Base-by-base conservation (phyloP, 179 eudicot species). In the Amaranthus tricolor region DNA sequence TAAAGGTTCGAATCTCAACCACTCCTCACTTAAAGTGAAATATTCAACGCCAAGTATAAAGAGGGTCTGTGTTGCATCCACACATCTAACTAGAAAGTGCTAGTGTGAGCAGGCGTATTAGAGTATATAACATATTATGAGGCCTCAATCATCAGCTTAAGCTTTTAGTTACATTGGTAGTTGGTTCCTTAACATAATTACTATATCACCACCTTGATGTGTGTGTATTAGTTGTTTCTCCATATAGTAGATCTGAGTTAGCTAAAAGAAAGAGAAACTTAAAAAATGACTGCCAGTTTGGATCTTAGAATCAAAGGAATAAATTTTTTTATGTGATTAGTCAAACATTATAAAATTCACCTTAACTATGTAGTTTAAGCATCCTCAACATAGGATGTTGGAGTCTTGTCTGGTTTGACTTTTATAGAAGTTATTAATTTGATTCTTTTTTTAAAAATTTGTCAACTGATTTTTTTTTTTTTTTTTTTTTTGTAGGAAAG, bases 401-500 rank as follows among this genome's bases (percentile, higher is more conserved):
- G 82, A 59, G 68, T 74, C 77, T 66, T 81, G 82, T 82, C 77
- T 80, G 78, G 70, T 79, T 75, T 82, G 85, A 81, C 84, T 74
- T 81, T 81, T 0, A 12, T 9, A 77, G 17, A 66, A 80, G 44
- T 76, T 48, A 71, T 61, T 71, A 68, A 52, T 55, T 31, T 31
- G 44, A 56, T 50, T 53, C 40, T 31, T 31, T 13, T 17, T 17
- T 11, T 24, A 7, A 17, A 49, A 14, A 43, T 63, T 0, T 53
- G 62, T 60, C 51, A 56, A 81, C 78, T 81, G 11, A 76, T 52
- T 31, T 55, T 8, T 47, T 19, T 72, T 51, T 44, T 10, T 56
- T 17, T 1, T 68, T 70, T 16, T 45, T 52, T 43, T 50, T 50
- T 21, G 50, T 86, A 94, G 95, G 97, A 92, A 83, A 88, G 87